Evolutionary conservation across 1,284 basidiomycete genomes (phyloP).

Genomic region (Butyriboletus appendiculatus): DNA sequence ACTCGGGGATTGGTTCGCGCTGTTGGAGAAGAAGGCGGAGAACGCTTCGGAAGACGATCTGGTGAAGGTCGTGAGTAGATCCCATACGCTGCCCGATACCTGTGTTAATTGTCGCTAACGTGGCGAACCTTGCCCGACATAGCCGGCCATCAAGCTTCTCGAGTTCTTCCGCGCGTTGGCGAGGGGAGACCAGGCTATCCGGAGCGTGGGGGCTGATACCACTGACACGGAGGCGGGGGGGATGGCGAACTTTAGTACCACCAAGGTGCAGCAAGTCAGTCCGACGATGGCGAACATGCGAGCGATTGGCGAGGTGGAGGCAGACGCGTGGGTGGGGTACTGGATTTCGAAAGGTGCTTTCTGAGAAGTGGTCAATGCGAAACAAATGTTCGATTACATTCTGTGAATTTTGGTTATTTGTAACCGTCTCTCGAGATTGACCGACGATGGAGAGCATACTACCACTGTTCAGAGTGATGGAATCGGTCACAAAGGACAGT

Average conservation of each 20-base stretch:
- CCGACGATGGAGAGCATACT: too few relatives aligned
- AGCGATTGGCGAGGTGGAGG: slow-evolving; percentile 24
- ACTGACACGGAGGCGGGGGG: slow-evolving; percentile 25
- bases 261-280: slow-evolving; percentile 20
- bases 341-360: slow-evolving; percentile 24
- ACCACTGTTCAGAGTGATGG: too few relatives aligned
- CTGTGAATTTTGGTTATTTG: background rate
- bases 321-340: slow-evolving; percentile 27
- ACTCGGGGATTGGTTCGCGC: slow-evolving; percentile 26
- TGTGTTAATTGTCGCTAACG: background rate
- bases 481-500: too few relatives aligned
- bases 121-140: background rate
- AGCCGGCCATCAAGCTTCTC: slow-evolving; percentile 35
- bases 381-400: background rate
- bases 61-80: slow-evolving; percentile 24
- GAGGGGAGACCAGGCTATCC: slow-evolving; percentile 12
- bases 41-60: slow-evolving; percentile 16
- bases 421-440: background rate
- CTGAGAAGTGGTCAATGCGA: background rate
- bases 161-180: slow-evolving; percentile 25
- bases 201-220: background rate
- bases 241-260: slow-evolving; percentile 19
- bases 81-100: too few relatives aligned
- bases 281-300: slow-evolving; percentile 23
- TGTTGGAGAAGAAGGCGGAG: slow-evolving; percentile 23